Base-by-base conservation (phyloP, 345 rosid species). In the Streptanthus diversifolius region DNA sequence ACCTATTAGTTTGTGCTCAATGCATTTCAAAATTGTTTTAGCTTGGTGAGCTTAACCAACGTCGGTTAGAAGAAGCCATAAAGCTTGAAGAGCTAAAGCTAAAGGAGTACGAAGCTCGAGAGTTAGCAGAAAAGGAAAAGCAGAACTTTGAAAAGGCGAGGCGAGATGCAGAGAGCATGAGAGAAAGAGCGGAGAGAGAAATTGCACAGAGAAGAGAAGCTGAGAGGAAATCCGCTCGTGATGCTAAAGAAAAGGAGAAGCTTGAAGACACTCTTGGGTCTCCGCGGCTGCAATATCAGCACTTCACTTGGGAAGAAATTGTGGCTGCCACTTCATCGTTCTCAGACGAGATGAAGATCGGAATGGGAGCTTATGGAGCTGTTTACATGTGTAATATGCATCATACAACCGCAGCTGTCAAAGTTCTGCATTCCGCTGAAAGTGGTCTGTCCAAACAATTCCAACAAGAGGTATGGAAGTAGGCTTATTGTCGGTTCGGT, bases 211-310 rank as follows among this genome's bases (percentile, higher is more conserved):
- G 87, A 79, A 76, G 54, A 82, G 83, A 79, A 37, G 92, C 90
- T 2, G 97, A 89, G 80, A 78, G 80, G 81, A 79, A 82, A 79
- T 82, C 87, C 1, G 72, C 55, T 54, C 87, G 52, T n/a, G 89
- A 84, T 55, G 82, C 81, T 37, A 93, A 74, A 82, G 96, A 93
- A 71, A 93, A 82, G 66, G 92, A 91, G 76, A 93, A 77, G 75
- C 82, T 93, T 8, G 80, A 87, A 73, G 80, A 71, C 58, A 52
- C 82, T 45, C 76, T 78, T 39, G 83, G 90, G 41, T 95, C 97
- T 27, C 75, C 76, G 2, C 56, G 39, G 63, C 51, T 68, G 19
- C 82, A 74, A 35, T 79, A 79, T 75, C 82, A 79, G 30, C 78
- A 79, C 18, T 79, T 79, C 53, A 41, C 69, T 12, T 79, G 82